Base-by-base conservation (phyloP, 345 rosid genomes). In the Gossypium rotundifolium region DNA sequence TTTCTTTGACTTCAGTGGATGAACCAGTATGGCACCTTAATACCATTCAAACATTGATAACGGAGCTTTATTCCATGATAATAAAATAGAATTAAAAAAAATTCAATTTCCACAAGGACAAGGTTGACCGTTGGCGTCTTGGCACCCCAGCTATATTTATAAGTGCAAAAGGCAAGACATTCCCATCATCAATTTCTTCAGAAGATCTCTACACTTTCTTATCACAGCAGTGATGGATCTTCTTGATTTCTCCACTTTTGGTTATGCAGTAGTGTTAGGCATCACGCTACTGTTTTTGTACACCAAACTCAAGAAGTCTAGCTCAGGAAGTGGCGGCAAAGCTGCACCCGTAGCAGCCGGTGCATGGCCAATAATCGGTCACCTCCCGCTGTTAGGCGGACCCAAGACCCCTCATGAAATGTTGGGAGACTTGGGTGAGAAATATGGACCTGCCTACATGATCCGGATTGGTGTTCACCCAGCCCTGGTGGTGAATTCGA, bases 301-400 rank as follows among this genome's bases (percentile, higher is more conserved):
- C 71, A 72, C 33, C 23, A 23, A 46, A 46, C 71, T 80, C 4
- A 67, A 40, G 51, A 71, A 78, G 65, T 42, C 59, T 49, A 76
- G 22, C 59, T 13, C 38, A 0, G 42, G n/a, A 13, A 17, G 70
- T 0, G 57, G 70, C 29, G 62, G 49, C 18, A 16, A 60, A 65
- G 67, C 11, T 18, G 65, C 84, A 22, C 86, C 86, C 1, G 72
- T 74, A 38, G 80, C 78, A 0, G 65, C 74, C 0, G 84, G 84
- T 42, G 79, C 74, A 52, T 86, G 87, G 89, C 89, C 87, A 2
- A 5, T 84, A 12, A 72, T 81, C 5, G 87, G 87, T n/a, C 87
- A 84, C 68, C 72, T 84, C 45, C 72, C 13, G 14, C 55, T 58
- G 14, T 63, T 74, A 40, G 80, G 70, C 0, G 73, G 70, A 13